Evolutionary conservation across 2,329 filamentous ascomycete genomes (phyloP), one percentile per base, ranked within the genome.

Genomic region (Tolypocladium nubicola): DNA sequence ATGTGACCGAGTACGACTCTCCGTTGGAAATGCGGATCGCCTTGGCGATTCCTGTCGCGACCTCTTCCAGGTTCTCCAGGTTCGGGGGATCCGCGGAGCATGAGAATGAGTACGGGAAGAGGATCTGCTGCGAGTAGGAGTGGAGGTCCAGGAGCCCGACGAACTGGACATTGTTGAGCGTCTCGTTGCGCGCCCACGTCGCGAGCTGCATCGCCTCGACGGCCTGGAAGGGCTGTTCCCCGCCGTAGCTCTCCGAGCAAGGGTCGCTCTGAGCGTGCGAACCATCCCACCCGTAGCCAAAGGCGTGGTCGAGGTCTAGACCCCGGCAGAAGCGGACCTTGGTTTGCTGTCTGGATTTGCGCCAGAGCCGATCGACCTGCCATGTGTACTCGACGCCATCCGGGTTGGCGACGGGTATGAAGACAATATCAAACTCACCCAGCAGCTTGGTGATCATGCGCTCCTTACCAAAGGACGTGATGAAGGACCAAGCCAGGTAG

Each of bases 361-460:
- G 88, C 93, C 93, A 99, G 0, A 99, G 78, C 9, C 94, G 86
- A 70, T 99, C 93, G 1, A 84, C 84, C 59, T 92, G 84, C 93
- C 93, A 97, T 0, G 89, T 91, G 71, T 96, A 97, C 61, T 90
- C 87, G 67, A 97, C 95, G 37, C 94, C 94, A 70, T 99, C 94
- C 0, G 93, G 91, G 68, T 99, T 99, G 58, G 94, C 73, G 0
- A 90, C 89, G 0, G 94, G 94, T 30, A 97, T 81, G 64, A 97
- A 87, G 50, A 97, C 79, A 64, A 95, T 85, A 71, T 97, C 92
- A 66, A 93, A 96, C 56, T 87, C 79, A 61, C 94, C 80, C 4
- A 99, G 79, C 10, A 97, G 78, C 59, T 85, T 87, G 23, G 88
- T 92, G 56, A 95, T 86, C 72, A 75, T 79, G 61, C 67, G 80